Evolutionary conservation across 257 asterid genomes (phyloP), one percentile per base, ranked within the genome.

Genomic region (Scutellaria barbata): DNA sequence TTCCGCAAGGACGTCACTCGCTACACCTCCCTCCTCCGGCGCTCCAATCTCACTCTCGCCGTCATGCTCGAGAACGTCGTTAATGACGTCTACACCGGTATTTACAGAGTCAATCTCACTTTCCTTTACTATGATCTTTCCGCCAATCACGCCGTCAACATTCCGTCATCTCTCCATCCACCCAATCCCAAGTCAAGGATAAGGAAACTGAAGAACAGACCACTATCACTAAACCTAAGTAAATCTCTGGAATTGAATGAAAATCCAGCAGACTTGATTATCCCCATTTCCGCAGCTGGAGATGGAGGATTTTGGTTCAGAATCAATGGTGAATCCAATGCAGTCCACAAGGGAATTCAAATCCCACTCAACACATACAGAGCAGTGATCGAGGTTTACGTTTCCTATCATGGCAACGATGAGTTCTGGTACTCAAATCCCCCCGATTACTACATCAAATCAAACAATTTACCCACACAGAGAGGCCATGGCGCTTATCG

Each of bases 361-460:
- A 80, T 94, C 54, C 97, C 97, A 0, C 16, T 10, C 37, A 88
- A 86, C 73, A 71, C 97, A 0, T 91, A 84, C 77, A 88, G 83
- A 77, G 96, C 96, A 13, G 90, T 88, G 68, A 57, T 94, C 46
- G 97, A 94, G 82, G 76, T 94, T 63, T 91, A 85, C 51, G 86
- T 84, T 37, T 91, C 99, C 30, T 84, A 63, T 51, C 99, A 94
- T 16, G 96, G 95, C 2, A 40, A 86, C 22, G 99, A 94, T 43
- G 99, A 94, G 81, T 84, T 87, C 43, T 94, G 99, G 99, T 91
- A 87, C 91, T 72, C 95, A 0, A 91, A 94, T 74, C 96, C 97
- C 1, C 91, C 98, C 0, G 91, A 90, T 81, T 62, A 78, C n/a
- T 90, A 93, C 78, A 71, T 86, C 39, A 79, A 79, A 17, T 39